Conservation (phyloP, 192 early-diverging fungal genomes). For the Diversispora eburnea region DNA sequence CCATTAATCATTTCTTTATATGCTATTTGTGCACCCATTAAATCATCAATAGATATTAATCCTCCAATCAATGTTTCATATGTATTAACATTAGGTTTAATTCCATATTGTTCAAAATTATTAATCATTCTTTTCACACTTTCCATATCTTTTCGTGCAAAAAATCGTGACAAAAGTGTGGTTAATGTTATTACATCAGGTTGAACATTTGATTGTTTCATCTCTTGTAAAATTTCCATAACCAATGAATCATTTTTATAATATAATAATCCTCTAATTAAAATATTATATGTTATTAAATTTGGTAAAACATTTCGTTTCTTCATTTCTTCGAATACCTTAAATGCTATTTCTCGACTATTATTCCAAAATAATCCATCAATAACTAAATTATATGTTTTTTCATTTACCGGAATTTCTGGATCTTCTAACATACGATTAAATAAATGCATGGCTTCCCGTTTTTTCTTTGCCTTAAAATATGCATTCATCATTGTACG, state of each 20-base stretch:
- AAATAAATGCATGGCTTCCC: slow-evolving; percentile 8
- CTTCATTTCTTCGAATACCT: not conserved
- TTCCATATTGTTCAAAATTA: not conserved
- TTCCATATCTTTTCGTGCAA: not conserved
- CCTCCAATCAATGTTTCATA: slow-evolving; percentile 19
- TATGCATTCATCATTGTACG: slow-evolving; percentile 15
- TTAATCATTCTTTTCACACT: not conserved
- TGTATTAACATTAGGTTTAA: slow-evolving; percentile 16
- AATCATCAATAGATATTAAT: not conserved
- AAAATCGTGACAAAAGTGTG: not conserved
- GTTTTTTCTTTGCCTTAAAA: not conserved
- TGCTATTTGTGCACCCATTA: slow-evolving; percentile 1
- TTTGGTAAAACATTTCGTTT: not conserved
- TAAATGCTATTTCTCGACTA: not conserved
- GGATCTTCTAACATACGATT: slow-evolving; percentile 5
- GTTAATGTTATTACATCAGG: slow-evolving; percentile 20
- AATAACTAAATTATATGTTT: slow-evolving; percentile 21
- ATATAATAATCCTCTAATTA: slow-evolving; percentile 2
- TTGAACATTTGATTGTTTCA: not conserved
- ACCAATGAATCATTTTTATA: not conserved
- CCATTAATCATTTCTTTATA: slow-evolving; percentile 17
- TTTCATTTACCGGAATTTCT: slow-evolving; percentile 8
- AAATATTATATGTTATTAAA: not conserved
- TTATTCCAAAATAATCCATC: slow-evolving; percentile 18
- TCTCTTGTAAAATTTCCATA: not conserved